These are phyloP conservation scores for Annulohypoxylon nitens DNA, from an alignment of 495 filamentous ascomycete species.

Conservation along the genomic window DNA sequence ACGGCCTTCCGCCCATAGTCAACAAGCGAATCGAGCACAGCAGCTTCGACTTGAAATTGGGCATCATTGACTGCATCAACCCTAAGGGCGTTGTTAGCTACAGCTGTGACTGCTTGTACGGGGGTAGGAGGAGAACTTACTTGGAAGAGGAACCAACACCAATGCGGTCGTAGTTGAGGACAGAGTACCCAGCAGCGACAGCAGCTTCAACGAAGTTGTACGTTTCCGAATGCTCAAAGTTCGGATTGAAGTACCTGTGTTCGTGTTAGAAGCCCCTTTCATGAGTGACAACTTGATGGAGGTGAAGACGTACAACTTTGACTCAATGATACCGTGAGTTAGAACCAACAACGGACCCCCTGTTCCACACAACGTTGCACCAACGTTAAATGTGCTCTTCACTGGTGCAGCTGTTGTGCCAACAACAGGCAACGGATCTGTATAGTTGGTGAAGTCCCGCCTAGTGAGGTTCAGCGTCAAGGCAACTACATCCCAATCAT, in stretches of 20 bases:
- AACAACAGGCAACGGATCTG: conserved; percentile 35
- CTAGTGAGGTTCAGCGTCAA: conserved; percentile 47
- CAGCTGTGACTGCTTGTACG: not conserved
- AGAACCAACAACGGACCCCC: conserved; percentile 43
- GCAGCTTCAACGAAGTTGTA: conserved; percentile 69
- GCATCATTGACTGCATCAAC: conserved; percentile 42
- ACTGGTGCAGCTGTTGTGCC: conserved; percentile 32
- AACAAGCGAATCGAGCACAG: conserved; percentile 45
- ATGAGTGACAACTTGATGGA: not conserved
- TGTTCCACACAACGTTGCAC: conserved; percentile 45
- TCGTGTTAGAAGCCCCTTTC: conserved; percentile 7
- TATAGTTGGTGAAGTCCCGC: conserved; percentile 31
- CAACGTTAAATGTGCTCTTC: conserved; percentile 41
- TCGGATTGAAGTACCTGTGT: conserved; percentile 42
- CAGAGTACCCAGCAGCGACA: conserved; percentile 64
- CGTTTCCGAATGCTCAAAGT: conserved; percentile 54
- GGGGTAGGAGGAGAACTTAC: conserved; percentile 12
- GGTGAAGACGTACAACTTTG: conserved; percentile 37
- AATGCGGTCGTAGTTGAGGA: conserved; percentile 68
- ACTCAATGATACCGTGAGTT: conserved; percentile 50
- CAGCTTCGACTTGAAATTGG: conserved; percentile 49
- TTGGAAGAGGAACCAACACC: conserved; percentile 70
- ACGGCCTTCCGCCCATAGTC: conserved; percentile 39
- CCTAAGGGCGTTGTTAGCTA: conserved; percentile 9
- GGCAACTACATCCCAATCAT: conserved; percentile 48